These are phyloP conservation scores for Globisporangium paroecandrum DNA, from an alignment of 352 stramenopile genomes.

Conservation along the genomic window DNA sequence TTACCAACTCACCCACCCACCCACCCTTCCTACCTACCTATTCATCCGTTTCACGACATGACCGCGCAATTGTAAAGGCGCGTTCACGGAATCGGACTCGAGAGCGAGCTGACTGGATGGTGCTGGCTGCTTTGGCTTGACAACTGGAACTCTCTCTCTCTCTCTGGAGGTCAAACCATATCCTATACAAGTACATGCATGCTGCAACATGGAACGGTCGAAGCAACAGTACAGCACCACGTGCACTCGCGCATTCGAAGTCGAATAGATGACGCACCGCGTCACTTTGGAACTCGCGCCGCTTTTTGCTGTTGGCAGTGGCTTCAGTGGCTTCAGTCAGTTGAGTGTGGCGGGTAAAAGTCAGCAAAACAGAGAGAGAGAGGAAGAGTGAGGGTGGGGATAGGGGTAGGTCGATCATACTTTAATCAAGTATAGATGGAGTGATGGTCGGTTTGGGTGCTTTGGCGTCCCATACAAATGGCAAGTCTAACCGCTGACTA, in stretches of 20 bases:
- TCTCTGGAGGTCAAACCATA: no score
- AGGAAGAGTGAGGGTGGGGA: neutral
- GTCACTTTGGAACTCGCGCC: neutral
- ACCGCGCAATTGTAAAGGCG: slow-evolving; percentile 5
- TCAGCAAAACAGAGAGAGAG: neutral
- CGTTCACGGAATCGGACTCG: slow-evolving; percentile 5
- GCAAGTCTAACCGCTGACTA: neutral
- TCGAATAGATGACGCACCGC: neutral
- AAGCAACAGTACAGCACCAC: neutral
- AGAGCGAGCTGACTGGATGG: neutral
- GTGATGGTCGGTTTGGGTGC: neutral
- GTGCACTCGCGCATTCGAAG: neutral
- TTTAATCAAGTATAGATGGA: neutral
- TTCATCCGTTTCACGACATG: neutral
- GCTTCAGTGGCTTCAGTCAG: neutral
- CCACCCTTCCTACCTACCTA: neutral
- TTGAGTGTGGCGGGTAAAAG: slow-evolving; percentile 4
- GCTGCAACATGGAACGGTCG: no score
- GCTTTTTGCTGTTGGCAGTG: neutral
- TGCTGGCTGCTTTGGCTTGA: neutral
- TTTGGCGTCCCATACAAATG: neutral
- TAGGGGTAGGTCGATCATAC: neutral
- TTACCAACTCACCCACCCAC: neutral
- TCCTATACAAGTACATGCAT: no score
- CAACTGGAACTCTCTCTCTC: neutral